Evolutionary conservation across 371 early-diverging fungal species (phyloP), one percentile per base, ranked within the genome.

Genomic region (Syncephalis plumigaleata): DNA sequence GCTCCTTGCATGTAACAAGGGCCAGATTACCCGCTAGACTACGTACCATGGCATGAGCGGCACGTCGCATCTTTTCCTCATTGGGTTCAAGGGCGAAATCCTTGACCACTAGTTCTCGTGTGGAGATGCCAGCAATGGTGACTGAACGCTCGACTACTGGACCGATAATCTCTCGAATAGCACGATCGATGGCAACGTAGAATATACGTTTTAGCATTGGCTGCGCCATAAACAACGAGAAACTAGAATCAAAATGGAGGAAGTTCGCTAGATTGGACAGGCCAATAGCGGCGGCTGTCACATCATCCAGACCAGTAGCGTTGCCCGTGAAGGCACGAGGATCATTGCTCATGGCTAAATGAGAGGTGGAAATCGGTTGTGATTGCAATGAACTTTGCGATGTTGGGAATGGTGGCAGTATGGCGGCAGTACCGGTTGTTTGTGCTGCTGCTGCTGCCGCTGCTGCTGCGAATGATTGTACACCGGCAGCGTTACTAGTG

Each of bases 51-150:
- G 80, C 53, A 55, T 90, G 88, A 3, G 94, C 92, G 1, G 98
- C 87, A 40, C 84, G 79, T 39, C 87, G 70, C 79, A 95, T 78
- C 57, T 81, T 80, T 44, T 84, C 82, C 55, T 94, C 95, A 55
- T 91, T 85, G 1, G 87, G 75, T 60, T 96, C 95, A 56, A 84
- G 70, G 0, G 84, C 81, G 64, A 96, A 95, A 55, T 98, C 98
- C 61, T 95, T 93, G 40, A 78, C 59, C 24, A 94, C 71, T 18
- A 95, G 65, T 47, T 93, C 96, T 1, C 83, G 72, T 0, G 93
- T 92, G 15, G 91, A 81, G 21, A 87, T 79, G 1, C 75, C 73
- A 0, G 95, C 95, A 59, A 95, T 94, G 0, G 81, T 76, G 0
- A 95, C 87, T 2, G 94, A 81, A 39, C 96, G 70, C 47, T 91